Conservation (phyloP, 306 rosid species). For the Quillaja saponaria region DNA sequence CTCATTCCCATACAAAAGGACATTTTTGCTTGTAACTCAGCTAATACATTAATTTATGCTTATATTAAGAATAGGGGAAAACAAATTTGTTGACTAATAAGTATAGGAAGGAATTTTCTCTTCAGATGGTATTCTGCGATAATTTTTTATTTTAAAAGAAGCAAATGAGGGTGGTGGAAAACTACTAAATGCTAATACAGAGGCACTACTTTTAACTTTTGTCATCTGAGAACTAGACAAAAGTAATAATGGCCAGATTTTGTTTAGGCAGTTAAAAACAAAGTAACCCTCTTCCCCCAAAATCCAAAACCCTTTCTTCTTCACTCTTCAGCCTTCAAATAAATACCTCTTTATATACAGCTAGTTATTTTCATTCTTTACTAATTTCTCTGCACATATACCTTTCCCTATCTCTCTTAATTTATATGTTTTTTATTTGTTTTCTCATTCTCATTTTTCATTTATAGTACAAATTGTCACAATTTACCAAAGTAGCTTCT, state of each 20-base stretch:
- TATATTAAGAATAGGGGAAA: too few relatives aligned
- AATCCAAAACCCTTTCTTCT: conserved; percentile 1
- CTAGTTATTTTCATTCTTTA: conserved; percentile 54
- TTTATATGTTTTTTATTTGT: conserved; percentile 27
- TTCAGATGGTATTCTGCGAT: conserved; percentile 6
- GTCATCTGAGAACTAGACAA: conserved; percentile 68
- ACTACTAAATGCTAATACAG: conserved; percentile 38
- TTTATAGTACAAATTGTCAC: conserved; percentile 11
- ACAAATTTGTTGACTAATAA: background rate
- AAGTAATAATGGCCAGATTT: conserved; percentile 64
- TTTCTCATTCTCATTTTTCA: background rate
- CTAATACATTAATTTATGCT: too few relatives aligned
- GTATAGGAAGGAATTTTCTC: background rate
- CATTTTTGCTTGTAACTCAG: too few relatives aligned
- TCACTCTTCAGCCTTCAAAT: conserved; percentile 22
- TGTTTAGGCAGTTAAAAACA: conserved; percentile 54
- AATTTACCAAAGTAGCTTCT: too few relatives aligned
- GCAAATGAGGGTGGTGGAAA: conserved; percentile 33
- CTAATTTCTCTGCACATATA: conserved; percentile 29
- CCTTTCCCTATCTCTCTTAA: conserved; percentile 19
- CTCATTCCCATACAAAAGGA: too few relatives aligned
- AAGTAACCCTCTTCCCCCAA: conserved; percentile 61
- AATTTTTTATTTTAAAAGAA: background rate
- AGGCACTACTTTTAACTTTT: conserved; percentile 39
- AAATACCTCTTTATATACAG: conserved; percentile 38